These are phyloP conservation scores for Eucalyptus tenuipes DNA, from an alignment of 345 rosid species.

Conservation along the genomic window DNA sequence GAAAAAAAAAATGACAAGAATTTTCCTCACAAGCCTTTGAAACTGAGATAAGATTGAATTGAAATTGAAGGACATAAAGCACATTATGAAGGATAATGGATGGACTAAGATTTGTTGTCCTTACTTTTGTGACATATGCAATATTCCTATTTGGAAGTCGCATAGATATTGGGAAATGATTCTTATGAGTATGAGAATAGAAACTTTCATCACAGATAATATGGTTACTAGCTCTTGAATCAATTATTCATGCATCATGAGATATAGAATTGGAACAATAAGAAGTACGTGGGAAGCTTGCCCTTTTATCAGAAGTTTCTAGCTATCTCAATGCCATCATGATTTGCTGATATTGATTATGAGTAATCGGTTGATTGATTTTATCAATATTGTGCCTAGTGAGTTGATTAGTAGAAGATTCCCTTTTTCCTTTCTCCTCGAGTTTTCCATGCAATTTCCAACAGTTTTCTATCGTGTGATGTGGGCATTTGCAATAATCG, in stretches of 20 bases:
- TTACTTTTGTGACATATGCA: not conserved
- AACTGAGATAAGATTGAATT: not conserved
- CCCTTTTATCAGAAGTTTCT: not conserved
- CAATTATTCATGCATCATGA: not conserved
- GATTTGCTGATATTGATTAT: too few species aligned
- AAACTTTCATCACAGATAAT: too few species aligned
- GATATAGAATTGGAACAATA: not conserved
- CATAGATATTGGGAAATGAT: not conserved
- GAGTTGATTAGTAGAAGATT: not conserved
- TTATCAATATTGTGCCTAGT: not conserved
- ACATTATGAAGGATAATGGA: not conserved
- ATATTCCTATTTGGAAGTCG: not conserved
- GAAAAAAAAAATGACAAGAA: not conserved
- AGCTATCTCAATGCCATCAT: not conserved
- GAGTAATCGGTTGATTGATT: not conserved
- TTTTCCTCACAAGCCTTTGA: not conserved
- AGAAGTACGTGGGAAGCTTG: not conserved
- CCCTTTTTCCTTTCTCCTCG: not conserved
- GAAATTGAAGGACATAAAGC: not conserved
- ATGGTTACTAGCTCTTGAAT: not conserved
- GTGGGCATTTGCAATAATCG: rapidly evolving
- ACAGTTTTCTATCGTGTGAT: not conserved
- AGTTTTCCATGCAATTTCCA: not conserved
- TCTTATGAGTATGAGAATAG: not conserved
- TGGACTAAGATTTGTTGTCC: not conserved